Conservation (phyloP, 345 rosid species). For the Sisymbrium altissimum region DNA sequence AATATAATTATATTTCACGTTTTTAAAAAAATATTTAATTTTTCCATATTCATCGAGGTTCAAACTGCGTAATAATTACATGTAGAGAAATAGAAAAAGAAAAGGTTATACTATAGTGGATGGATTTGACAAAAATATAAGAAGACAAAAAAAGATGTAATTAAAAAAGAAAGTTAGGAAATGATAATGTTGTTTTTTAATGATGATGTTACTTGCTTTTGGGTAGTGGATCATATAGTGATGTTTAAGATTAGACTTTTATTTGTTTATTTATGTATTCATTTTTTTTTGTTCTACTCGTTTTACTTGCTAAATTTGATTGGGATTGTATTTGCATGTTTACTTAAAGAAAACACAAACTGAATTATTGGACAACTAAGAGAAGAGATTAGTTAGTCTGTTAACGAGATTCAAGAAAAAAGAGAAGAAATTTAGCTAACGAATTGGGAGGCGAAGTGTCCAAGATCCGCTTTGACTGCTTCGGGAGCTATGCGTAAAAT, state of each 20-base stretch:
- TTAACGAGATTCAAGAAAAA: slow-evolving; percentile 18
- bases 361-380: neutral
- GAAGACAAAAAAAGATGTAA: neutral
- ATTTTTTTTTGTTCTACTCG: neutral
- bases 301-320: slow-evolving; percentile 2
- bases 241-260: slow-evolving; percentile 27
- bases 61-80: slow-evolving; percentile 24
- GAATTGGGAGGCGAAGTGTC: slow-evolving; percentile 28
- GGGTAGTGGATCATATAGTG: slow-evolving; percentile 35
- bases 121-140: slow-evolving; percentile 33
- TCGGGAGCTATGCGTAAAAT: slow-evolving; percentile 24
- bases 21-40: neutral
- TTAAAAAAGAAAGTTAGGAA: slow-evolving; percentile 13
- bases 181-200: slow-evolving; percentile 37
- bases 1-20: neutral
- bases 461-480: slow-evolving; percentile 37
- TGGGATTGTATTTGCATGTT: neutral
- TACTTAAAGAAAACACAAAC: neutral
- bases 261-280: neutral
- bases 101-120: slow-evolving; percentile 13
- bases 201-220: slow-evolving; percentile 38
- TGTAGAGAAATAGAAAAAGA: slow-evolving; percentile 3
- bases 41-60: slow-evolving; percentile 5
- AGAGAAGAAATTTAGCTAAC: neutral
- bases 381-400: slow-evolving; percentile 11